These are phyloP conservation scores for Sphaerulina populicola DNA, from an alignment of 2,329 filamentous ascomycete species.

Conservation along the genomic window DNA sequence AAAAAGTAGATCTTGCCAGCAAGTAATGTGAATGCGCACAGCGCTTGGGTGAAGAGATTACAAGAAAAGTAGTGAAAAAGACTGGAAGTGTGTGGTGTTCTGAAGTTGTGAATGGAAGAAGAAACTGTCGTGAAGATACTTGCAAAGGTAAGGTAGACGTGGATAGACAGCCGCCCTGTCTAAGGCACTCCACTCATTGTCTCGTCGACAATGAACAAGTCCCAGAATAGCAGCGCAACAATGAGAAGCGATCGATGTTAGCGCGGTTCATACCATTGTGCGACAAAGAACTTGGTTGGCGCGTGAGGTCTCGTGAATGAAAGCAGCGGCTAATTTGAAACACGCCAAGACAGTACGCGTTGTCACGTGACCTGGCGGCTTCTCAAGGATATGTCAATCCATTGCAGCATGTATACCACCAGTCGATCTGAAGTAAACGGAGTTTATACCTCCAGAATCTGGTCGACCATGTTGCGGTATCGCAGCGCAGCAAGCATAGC, in stretches of 20 bases:
- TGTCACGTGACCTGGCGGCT: neutral
- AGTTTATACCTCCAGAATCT: too few relatives aligned
- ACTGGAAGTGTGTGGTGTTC: slow-evolving; percentile 1
- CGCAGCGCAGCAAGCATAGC: too few relatives aligned
- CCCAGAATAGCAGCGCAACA: slow-evolving; percentile 6
- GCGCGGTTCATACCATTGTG: slow-evolving; percentile 5
- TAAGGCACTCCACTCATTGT: neutral
- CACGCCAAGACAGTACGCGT: neutral
- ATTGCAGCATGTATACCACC: neutral
- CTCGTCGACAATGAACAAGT: neutral
- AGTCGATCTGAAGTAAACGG: neutral
- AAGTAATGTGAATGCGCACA: slow-evolving; percentile 4
- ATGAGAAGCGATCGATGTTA: neutral
- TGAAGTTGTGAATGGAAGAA: slow-evolving; percentile 6
- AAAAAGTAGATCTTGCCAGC: slow-evolving; percentile 4
- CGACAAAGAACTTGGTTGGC: neutral
- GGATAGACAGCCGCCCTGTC: neutral
- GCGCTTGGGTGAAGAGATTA: neutral
- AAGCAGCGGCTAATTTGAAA: slow-evolving; percentile 8
- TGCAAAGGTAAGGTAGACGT: neutral
- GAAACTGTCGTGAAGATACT: slow-evolving; percentile 1
- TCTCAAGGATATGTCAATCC: neutral
- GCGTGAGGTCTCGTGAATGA: slow-evolving; percentile 1
- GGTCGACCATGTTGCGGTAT: too few relatives aligned
- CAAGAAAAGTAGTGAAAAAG: neutral